Evolutionary conservation across 73 alveolate species (phyloP).

Genomic region (Paramecium bursaria): DNA sequence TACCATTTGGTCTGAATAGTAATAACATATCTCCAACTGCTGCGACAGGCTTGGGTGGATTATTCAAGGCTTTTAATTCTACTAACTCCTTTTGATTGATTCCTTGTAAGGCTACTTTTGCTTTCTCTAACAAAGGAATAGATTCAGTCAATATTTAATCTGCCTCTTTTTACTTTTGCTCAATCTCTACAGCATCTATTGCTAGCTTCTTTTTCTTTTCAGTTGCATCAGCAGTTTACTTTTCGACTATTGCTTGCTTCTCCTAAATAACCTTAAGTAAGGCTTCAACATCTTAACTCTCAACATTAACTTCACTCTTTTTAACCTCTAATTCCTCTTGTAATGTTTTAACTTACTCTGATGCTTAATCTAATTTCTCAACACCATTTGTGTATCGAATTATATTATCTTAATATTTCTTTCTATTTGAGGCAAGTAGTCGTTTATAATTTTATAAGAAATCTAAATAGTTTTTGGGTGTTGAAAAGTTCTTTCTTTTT

Average conservation of each 20-base stretch:
- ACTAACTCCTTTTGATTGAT: slow-evolving; percentile 74
- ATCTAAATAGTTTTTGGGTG: slow-evolving; percentile 99
- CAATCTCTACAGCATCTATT: slow-evolving; percentile 75
- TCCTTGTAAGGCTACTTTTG: slow-evolving; percentile 72
- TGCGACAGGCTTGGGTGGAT: slow-evolving; percentile 82
- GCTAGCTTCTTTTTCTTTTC: slow-evolving; percentile 81
- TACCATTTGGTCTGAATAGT: slow-evolving; percentile 79
- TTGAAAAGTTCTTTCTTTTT: slow-evolving; percentile 96
- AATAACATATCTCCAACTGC: slow-evolving; percentile 79
- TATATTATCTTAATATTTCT: slow-evolving; percentile 83
- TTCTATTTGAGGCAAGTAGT: slow-evolving; percentile 82
- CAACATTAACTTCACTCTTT: slow-evolving; percentile 83
- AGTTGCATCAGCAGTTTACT: slow-evolving; percentile 79
- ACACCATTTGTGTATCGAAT: slow-evolving; percentile 94
- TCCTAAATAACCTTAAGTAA: slow-evolving; percentile 82
- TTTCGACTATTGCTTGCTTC: slow-evolving; percentile 80
- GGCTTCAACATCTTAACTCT: slow-evolving; percentile 80
- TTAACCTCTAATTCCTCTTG: slow-evolving; percentile 80
- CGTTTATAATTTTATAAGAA: slow-evolving; percentile 88
- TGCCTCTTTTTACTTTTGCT: slow-evolving; percentile 82
- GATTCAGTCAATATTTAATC: slow-evolving; percentile 83
- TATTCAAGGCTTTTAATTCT: slow-evolving; percentile 73
- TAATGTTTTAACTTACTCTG: slow-evolving; percentile 90
- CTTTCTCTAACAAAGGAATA: slow-evolving; percentile 84
- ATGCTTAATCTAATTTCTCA: slow-evolving; percentile 92